Conservation (phyloP, 2,329 filamentous ascomycete genomes). For the Fusarium sp. region DNA sequence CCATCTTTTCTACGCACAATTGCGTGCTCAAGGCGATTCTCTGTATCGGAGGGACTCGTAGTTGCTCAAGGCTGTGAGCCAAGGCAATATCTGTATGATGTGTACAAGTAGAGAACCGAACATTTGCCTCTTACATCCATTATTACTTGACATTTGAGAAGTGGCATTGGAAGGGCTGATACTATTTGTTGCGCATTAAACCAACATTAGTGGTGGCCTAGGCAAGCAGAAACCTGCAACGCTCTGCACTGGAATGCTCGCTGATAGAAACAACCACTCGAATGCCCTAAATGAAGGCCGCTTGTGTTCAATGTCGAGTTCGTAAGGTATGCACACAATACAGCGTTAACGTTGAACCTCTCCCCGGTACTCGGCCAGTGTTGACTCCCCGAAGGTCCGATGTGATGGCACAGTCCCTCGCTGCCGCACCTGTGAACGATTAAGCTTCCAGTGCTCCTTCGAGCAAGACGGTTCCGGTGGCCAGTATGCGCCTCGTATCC, state of each 20-base stretch:
- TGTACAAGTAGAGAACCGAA: neutral
- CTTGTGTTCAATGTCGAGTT: conserved; percentile 49
- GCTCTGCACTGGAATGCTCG: too few species aligned
- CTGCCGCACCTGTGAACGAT: conserved; percentile 47
- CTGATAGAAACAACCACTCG: neutral
- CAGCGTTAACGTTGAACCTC: neutral
- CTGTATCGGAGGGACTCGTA: neutral
- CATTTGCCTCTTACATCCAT: neutral
- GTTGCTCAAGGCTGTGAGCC: neutral
- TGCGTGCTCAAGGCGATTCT: conserved; percentile 37
- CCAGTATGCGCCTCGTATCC: conserved; percentile 43
- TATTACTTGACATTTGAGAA: too few species aligned
- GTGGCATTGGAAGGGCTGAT: too few species aligned
- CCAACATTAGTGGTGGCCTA: too few species aligned
- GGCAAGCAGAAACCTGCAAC: too few species aligned
- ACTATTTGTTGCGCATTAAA: too few species aligned
- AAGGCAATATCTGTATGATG: neutral
- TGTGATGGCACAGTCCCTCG: conserved; percentile 47
- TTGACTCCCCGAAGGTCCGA: conserved; percentile 49
- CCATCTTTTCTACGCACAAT: conserved; percentile 24
- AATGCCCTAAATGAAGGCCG: conserved; percentile 44
- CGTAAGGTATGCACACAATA: conserved; percentile 43
- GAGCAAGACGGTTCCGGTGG: conserved; percentile 46
- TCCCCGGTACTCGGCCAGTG: conserved; percentile 43
- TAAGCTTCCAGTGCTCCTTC: conserved; percentile 49